Conservation (phyloP, 768 basidiomycete species). For the Leucosporidium scottii region DNA sequence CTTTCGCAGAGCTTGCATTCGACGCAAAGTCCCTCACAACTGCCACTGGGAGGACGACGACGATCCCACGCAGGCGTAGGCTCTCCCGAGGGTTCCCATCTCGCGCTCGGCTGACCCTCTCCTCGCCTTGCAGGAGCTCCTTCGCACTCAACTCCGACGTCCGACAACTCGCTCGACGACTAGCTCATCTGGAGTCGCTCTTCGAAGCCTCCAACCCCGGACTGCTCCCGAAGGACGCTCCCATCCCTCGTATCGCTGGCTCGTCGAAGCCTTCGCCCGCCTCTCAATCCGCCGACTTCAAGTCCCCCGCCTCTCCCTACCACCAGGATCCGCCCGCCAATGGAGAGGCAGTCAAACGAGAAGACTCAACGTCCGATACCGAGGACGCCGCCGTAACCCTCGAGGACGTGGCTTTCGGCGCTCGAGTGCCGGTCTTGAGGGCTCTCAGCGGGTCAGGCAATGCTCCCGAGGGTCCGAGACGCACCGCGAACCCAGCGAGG, state of each 20-base stretch:
- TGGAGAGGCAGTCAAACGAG: neutral
- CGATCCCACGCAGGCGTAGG: neutral
- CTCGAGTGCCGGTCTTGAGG: conserved; percentile 21
- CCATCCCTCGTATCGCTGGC: neutral
- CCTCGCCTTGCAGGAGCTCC: neutral
- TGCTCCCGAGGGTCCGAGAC: neutral
- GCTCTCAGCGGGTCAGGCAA: conserved; percentile 18
- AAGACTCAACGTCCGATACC: conserved; percentile 20
- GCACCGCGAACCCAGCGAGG: conserved; percentile 1
- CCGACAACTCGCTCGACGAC: conserved; percentile 21
- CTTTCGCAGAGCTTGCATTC: neutral
- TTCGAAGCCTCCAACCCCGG: conserved; percentile 13
- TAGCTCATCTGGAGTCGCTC: conserved; percentile 26
- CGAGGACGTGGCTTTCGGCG: conserved; percentile 30
- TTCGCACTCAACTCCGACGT: conserved; percentile 27
- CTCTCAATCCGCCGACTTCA: neutral
- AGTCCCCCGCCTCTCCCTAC: neutral
- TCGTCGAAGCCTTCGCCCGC: neutral
- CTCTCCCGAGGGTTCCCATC: no score
- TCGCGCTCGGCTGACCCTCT: neutral
- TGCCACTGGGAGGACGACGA: conserved; percentile 18
- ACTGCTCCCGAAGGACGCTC: neutral
- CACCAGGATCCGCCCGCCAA: neutral
- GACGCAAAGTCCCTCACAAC: conserved; percentile 6
- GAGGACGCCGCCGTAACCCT: conserved; percentile 27